A percentile compares a stretch with the other conserved stretches of the same genome.
phyloP scores from a whole-genome alignment of 257 asterid species.

The Jasminum sambac region DNA sequence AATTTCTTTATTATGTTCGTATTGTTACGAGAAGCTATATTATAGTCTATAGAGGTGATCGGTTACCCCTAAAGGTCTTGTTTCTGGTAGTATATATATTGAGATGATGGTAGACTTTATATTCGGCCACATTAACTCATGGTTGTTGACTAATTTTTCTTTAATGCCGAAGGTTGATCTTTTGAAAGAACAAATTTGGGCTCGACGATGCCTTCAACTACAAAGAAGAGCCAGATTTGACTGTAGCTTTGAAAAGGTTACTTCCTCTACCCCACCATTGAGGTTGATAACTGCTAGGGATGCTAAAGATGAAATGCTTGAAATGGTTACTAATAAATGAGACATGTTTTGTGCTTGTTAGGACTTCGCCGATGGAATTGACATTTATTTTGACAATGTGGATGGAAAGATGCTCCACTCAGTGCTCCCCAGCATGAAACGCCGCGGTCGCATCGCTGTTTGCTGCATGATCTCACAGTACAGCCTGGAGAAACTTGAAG shows the following conservation, averaged over 20 bases:
- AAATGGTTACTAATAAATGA: too few species aligned
- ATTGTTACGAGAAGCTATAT: too few species aligned
- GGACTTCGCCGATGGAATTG: slow-evolving; percentile 37
- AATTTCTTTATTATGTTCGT: too few species aligned
- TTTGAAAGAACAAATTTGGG: slow-evolving; percentile 35
- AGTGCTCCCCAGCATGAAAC: slow-evolving; percentile 28
- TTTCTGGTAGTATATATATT: too few species aligned
- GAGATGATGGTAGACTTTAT: neutral
- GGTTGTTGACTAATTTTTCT: neutral
- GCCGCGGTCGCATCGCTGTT: slow-evolving; percentile 26
- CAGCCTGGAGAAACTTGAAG: slow-evolving; percentile 27
- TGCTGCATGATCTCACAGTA: slow-evolving; percentile 38
- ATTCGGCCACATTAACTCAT: neutral
- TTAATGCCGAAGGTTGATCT: slow-evolving; percentile 33
- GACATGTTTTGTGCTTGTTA: neutral
- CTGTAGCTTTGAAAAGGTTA: slow-evolving; percentile 32
- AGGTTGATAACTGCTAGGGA: too few species aligned
- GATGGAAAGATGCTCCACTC: slow-evolving; percentile 36
- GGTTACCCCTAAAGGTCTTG: too few species aligned
- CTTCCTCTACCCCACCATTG: too few species aligned
- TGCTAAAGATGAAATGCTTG: too few species aligned
- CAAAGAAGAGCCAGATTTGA: slow-evolving; percentile 34
- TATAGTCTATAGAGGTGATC: too few species aligned
- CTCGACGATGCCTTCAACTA: slow-evolving; percentile 40
- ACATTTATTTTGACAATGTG: slow-evolving; percentile 37